Conservation (phyloP, 75 land plant genomes). For the Larix kaempferi region DNA sequence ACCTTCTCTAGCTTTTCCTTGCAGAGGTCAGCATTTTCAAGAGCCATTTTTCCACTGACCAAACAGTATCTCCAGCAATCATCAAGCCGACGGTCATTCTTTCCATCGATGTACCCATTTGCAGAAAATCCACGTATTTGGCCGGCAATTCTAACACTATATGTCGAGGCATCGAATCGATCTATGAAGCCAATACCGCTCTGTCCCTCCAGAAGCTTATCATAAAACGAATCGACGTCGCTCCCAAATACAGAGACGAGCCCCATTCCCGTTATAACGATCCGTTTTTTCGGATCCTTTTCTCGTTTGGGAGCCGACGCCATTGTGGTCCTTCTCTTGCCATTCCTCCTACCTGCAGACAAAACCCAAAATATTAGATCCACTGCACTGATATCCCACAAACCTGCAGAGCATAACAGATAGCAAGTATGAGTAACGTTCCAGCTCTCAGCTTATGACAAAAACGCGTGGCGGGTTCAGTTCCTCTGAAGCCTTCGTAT, state of each 20-base stretch:
- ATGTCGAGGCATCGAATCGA: constrained; percentile 46
- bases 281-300: constrained; percentile 45
- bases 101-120: constrained; percentile 43
- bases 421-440: no score
- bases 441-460: no score
- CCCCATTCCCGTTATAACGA: constrained; percentile 66
- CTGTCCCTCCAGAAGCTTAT: constrained; percentile 56
- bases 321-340: constrained; percentile 13
- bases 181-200: constrained; percentile 56
- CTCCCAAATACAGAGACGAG: constrained; percentile 60
- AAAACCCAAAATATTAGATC: neutral
- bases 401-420: no score
- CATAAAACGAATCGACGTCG: constrained; percentile 45
- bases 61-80: constrained; percentile 49
- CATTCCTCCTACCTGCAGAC: constrained; percentile 6
- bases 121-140: constrained; percentile 33
- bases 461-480: no score
- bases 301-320: constrained; percentile 35
- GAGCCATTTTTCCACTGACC: constrained; percentile 30
- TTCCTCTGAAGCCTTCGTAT: no score
- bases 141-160: constrained; percentile 28
- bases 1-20: constrained; percentile 35
- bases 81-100: constrained; percentile 54
- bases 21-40: constrained; percentile 24
- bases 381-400: no score